Evolutionary conservation across 1,139 yeast species (phyloP), one percentile per base, ranked within the genome.

Genomic region (Yamadazyma buinensis): DNA sequence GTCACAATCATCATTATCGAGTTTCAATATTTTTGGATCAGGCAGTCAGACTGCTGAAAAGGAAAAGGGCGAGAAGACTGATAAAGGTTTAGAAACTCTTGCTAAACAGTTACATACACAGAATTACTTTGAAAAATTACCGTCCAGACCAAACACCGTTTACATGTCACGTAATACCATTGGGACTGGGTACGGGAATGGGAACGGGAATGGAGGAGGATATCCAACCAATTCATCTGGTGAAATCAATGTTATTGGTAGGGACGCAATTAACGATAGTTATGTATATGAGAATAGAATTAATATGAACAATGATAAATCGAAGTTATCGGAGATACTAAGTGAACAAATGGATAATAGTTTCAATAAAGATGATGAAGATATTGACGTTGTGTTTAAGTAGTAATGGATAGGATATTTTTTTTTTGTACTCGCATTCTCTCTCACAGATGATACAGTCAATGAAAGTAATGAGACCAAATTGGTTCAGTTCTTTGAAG

Each of bases 51-150:
- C 35, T 33, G 14, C 30, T 34, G 15, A 34, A 30, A 23, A 26
- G 29, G 18, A n/a, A 4, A 23, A n/a, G n/a, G n/a, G n/a, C n/a
- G n/a, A n/a, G n/a, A n/a, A n/a, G n/a, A n/a, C n/a, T n/a, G n/a
- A n/a, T n/a, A n/a, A n/a, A n/a, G n/a, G 4, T 46, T 17, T 66
- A 31, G 72, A 66, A 41, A 64, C 53, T 34, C 57, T 68, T 47
- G 74, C 73, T 25, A 66, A 65, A 41, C 72, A 66, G 42, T 54
- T 68, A 25, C 53, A 61, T 19, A 47, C 49, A 24, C 72, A 70
- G 11, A 48, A 49, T 10, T 57, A 61, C 35, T 65, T 65, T 37
- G 73, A 65, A 36, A 67, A 67, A 42, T 45, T 65, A 15, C 49
- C 49, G 8, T 35, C 47, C n/a, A 38, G 45, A 33, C 70, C 72